Evolutionary conservation across 2,329 filamentous ascomycete genomes (phyloP).

Genomic region (Cordyceps militaris): DNA sequence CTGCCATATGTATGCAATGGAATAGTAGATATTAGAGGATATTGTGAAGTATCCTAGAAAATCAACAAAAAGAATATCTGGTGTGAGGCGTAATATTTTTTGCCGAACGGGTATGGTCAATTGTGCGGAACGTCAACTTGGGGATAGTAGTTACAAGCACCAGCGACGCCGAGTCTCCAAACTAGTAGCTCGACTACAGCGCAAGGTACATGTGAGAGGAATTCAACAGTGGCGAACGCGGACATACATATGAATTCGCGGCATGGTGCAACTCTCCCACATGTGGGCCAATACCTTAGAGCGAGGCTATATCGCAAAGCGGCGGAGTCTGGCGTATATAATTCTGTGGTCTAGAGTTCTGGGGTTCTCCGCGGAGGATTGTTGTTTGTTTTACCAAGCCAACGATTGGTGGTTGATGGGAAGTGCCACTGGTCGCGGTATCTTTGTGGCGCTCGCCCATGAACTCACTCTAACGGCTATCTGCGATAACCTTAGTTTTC

Average conservation of each 20-base stretch:
- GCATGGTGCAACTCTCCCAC: conserved; percentile 8
- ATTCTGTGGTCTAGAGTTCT: neutral
- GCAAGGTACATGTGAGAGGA: neutral
- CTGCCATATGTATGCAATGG: neutral
- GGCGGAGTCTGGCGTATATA: neutral
- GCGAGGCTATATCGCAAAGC: neutral
- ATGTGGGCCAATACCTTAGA: neutral
- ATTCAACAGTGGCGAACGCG: neutral
- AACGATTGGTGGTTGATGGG: neutral
- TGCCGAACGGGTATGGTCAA: neutral
- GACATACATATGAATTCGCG: conserved; percentile 5
- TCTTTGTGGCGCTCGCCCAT: conserved; percentile 8
- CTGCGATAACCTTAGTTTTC: conserved; percentile 5
- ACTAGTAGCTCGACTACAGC: neutral
- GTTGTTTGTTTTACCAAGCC: neutral
- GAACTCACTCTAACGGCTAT: neutral
- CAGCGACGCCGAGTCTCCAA: neutral
- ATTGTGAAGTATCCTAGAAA: neutral
- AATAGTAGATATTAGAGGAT: neutral
- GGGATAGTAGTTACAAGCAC: neutral
- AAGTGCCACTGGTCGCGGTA: neutral
- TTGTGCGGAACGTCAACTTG: neutral
- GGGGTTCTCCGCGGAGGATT: conserved; percentile 5
- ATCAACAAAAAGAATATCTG: neutral
- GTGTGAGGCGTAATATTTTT: neutral